phyloP scores from a whole-genome alignment of 306 rosid species.

The Abrus pulchellus region DNA sequence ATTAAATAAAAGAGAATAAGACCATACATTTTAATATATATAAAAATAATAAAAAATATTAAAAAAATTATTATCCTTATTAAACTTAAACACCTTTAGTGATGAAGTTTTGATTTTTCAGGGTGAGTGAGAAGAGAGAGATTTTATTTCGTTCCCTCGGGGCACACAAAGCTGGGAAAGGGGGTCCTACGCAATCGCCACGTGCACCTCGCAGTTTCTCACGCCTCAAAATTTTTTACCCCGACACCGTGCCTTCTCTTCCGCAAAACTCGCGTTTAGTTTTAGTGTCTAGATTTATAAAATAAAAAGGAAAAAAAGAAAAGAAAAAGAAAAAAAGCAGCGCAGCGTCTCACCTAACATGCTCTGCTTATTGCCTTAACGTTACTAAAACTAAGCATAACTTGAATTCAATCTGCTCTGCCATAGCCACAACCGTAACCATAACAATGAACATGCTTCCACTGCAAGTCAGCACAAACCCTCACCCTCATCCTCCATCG shows the following conservation, averaged over 20 bases:
- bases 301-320: not conserved
- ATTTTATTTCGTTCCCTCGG: not conserved
- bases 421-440: not conserved
- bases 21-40: too few species aligned
- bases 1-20: too few species aligned
- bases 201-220: slow-evolving; percentile 44
- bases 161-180: slow-evolving; percentile 10
- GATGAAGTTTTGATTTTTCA: too few species aligned
- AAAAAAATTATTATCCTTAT: too few species aligned
- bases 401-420: not conserved
- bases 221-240: slow-evolving; percentile 6
- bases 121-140: not conserved
- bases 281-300: not conserved
- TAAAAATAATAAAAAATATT: too few species aligned
- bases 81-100: too few species aligned
- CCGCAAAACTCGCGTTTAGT: not conserved
- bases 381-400: not conserved
- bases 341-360: not conserved
- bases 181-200: slow-evolving; percentile 50
- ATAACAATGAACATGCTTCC: slow-evolving; percentile 54
- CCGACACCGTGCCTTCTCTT: slow-evolving; percentile 44
- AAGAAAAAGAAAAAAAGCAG: not conserved
- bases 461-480: slow-evolving; percentile 57
- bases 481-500: slow-evolving; percentile 30
- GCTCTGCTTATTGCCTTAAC: not conserved